A percentile compares a stretch with the other conserved stretches of the same genome.
phyloP scores from a whole-genome alignment of 495 filamentous ascomycete species.

The Parachaetomium inaequale region DNA sequence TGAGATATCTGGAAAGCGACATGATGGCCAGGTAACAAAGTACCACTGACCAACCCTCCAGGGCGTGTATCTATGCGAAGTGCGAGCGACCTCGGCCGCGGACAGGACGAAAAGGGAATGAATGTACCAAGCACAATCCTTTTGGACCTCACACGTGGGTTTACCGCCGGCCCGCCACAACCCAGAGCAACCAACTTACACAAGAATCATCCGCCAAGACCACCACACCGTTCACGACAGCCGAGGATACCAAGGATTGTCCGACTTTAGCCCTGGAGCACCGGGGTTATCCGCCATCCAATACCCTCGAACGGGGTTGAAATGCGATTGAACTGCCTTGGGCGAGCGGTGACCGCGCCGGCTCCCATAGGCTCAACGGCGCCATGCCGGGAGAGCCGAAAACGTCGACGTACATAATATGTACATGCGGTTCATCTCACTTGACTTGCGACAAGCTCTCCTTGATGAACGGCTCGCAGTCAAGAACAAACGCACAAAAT shows the following conservation, averaged over 20 bases:
- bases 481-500: neutral
- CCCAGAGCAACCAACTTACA: neutral
- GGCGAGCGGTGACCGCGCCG: conserved; percentile 9
- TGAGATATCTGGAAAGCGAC: conserved; percentile 28
- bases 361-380: conserved; percentile 20
- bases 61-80: conserved; percentile 24
- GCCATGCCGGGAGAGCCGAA: conserved; percentile 12
- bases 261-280: neutral
- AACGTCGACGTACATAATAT: conserved; percentile 35
- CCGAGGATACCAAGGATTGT: neutral
- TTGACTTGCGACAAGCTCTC: conserved; percentile 32
- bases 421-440: conserved; percentile 32
- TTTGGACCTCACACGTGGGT: neutral
- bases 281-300: neutral
- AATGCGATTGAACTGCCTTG: conserved; percentile 7
- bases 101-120: neutral
- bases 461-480: conserved; percentile 13
- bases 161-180: neutral
- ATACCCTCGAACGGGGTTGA: conserved; percentile 8
- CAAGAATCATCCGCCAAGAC: neutral
- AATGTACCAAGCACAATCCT: neutral
- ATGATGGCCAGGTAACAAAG: conserved; percentile 27
- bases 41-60: conserved; percentile 3
- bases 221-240: neutral
- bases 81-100: neutral